Evolutionary conservation across 345 rosid genomes (phyloP).

Genomic region (Capsella bursapastoris): DNA sequence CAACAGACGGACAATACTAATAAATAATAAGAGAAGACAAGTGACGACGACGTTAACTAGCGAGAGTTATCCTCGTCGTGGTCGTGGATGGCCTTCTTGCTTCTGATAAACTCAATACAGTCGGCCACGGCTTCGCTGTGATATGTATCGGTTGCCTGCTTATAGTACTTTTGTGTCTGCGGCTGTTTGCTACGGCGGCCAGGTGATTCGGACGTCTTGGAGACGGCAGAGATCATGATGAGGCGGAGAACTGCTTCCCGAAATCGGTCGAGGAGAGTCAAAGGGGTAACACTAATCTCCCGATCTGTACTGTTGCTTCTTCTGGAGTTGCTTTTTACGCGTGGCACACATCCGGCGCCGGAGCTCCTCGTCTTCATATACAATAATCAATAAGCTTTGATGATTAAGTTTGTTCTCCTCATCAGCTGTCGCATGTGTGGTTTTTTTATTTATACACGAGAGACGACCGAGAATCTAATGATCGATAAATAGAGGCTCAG

Average conservation of each 20-base stretch:
- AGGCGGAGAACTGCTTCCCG: conserved; percentile 65
- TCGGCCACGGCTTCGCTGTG: conserved; percentile 78
- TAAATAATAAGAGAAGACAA: not conserved
- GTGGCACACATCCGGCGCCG: conserved; percentile 55
- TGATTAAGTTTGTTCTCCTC: conserved; percentile 13
- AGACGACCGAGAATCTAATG: conserved; percentile 12
- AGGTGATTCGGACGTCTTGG: conserved; percentile 45
- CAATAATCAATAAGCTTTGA: not conserved
- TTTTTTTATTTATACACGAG: conserved; percentile 26
- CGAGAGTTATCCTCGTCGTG: conserved; percentile 8
- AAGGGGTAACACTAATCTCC: conserved; percentile 44
- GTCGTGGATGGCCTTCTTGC: conserved; percentile 49
- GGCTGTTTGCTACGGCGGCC: conserved; percentile 21
- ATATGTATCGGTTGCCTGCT: conserved; percentile 47
- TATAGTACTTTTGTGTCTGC: conserved; percentile 7
- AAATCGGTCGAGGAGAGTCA: conserved; percentile 61
- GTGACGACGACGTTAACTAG: conserved; percentile 6
- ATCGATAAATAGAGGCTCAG: conserved; percentile 10
- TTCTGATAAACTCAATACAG: conserved; percentile 83
- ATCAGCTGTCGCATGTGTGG: conserved; percentile 35
- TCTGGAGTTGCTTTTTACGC: conserved; percentile 41
- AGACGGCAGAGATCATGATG: conserved; percentile 73
- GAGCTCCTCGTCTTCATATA: conserved; percentile 40
- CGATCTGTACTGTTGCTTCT: not conserved
- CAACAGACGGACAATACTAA: not conserved